Conservation (phyloP, 208 protist species). For the Naegleria lovaniensis region DNA sequence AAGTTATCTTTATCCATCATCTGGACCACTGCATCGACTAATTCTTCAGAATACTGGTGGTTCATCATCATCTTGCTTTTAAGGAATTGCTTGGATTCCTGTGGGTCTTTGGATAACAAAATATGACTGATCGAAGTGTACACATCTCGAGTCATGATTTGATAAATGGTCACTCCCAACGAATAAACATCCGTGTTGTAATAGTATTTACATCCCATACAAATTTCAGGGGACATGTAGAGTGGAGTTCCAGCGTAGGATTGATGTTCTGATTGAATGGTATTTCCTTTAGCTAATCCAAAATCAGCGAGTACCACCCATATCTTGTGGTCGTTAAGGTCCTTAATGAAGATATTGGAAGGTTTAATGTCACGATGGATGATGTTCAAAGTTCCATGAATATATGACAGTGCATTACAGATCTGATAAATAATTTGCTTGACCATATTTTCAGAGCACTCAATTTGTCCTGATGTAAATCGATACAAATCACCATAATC, state of each 20-base stretch:
- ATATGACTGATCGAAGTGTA: no score
- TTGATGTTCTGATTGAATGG: not conserved
- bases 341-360: conserved; percentile 57
- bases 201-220: not conserved
- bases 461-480: not conserved
- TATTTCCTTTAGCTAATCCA: not conserved
- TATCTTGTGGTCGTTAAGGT: not conserved
- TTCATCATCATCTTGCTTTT: no score
- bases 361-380: conserved; percentile 80
- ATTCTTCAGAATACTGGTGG: no score
- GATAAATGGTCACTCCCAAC: not conserved
- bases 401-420: not conserved
- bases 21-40: no score
- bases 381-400: conserved; percentile 31
- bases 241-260: not conserved
- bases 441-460: not conserved
- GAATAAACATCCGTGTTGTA: not conserved
- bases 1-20: no score
- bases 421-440: not conserved
- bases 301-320: not conserved
- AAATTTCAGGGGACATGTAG: conserved; percentile 49
- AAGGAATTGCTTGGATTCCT: no score
- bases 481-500: not conserved
- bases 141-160: no score
- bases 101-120: no score